Conservation (phyloP, 768 basidiomycete genomes). For the Piloderma croceum region DNA sequence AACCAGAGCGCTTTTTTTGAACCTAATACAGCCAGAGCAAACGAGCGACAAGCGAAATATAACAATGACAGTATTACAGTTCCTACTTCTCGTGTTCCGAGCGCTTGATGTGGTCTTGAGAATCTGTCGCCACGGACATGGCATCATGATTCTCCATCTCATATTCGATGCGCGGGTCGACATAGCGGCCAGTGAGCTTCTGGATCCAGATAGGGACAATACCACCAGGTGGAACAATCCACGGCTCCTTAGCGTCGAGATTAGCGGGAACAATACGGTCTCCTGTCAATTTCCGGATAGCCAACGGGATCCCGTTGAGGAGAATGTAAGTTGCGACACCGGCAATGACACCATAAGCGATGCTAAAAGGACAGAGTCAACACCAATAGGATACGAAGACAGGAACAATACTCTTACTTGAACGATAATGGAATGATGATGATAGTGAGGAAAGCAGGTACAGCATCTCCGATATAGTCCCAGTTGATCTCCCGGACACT, state of each 20-base stretch:
- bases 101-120: slow-evolving; percentile 23
- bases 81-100: no score
- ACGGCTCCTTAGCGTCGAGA: slow-evolving; percentile 59
- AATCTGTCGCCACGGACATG: slow-evolving; percentile 28
- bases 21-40: no score
- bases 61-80: no score
- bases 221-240: slow-evolving; percentile 67
- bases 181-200: not conserved
- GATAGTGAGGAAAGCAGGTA: slow-evolving; percentile 80
- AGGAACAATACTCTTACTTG: slow-evolving; percentile 44
- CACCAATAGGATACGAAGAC: not conserved
- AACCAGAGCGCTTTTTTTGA: not conserved
- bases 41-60: no score
- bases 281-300: slow-evolving; percentile 47
- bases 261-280: slow-evolving; percentile 61
- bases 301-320: slow-evolving; percentile 64
- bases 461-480: slow-evolving; percentile 82
- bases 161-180: not conserved
- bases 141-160: slow-evolving; percentile 22
- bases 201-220: slow-evolving; percentile 68
- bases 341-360: slow-evolving; percentile 85
- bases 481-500: slow-evolving; percentile 84
- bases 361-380: slow-evolving; percentile 37
- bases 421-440: slow-evolving; percentile 74
- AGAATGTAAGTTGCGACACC: slow-evolving; percentile 67